Evolutionary conservation across 306 rosid species (phyloP), one percentile per base, ranked within the genome.

Genomic region (Betula pendula): DNA sequence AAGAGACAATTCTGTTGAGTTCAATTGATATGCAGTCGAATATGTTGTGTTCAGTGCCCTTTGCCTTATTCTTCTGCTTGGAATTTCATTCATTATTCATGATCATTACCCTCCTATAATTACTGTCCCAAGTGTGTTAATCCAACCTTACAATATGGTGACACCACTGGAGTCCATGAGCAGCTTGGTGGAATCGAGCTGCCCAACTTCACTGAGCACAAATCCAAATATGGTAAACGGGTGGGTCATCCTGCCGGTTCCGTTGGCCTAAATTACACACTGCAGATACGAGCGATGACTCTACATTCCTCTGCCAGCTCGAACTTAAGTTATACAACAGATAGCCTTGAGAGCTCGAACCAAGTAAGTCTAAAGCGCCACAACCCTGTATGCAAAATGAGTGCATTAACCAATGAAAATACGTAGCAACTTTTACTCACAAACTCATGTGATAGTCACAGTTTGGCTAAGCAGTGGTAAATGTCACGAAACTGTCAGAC

Each of bases 211-310:
- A 77, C 71, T 12, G 22, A 56, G 72, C 25, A 25, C 33, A 82
- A 73, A n/a, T 42, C 75, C 5, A 72, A 65, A n/a, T 9, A 17
- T 67, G 52, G 3, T 77, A 27, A 66, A 72, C 52, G 82, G 72
- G 3, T 82, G n/a, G n/a, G n/a, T n/a, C n/a, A n/a, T n/a, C n/a
- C 85, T 7, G 6, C 42, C 6, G 82, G 77, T 73, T 82, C 77
- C 45, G 42, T 82, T 27, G 85, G 76, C 0, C n/a, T 82, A 5
- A 82, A 82, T 53, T 82, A 82, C 62, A 82, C 56, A 70, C 82
- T 24, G 68, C 73, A 65, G 63, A 13, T 82, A 77, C 58, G n/a
- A n/a, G 85, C 79, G 67, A 72, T 20, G 17, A 27, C 11, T 29
- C 82, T 31, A 33, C 71, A 10, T n/a, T 71, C 38, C 12, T 35